phyloP scores from a whole-genome alignment of 2,329 filamentous ascomycete species.

The Lachnellula hyalina region DNA sequence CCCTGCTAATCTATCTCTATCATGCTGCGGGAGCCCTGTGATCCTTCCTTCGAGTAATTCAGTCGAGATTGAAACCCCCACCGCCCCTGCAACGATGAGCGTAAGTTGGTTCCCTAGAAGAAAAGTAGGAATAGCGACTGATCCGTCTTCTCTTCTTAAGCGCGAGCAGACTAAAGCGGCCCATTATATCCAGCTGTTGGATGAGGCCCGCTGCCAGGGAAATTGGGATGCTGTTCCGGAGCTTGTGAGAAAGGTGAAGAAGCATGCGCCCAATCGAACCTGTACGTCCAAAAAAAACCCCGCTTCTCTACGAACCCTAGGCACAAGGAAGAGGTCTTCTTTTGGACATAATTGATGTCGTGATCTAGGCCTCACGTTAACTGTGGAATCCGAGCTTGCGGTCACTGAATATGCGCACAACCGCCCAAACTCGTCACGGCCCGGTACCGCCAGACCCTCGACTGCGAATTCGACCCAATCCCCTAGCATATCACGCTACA shows the following conservation, averaged over 20 bases:
- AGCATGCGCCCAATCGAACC: slow-evolving; percentile 79
- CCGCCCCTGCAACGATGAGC: slow-evolving; percentile 23
- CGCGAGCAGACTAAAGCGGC: slow-evolving; percentile 64
- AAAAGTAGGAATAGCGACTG: slow-evolving; percentile 4
- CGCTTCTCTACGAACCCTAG: not conserved
- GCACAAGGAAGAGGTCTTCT: not conserved
- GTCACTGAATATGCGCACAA: slow-evolving; percentile 48
- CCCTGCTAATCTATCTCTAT: not conserved
- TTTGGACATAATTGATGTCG: slow-evolving; percentile 13
- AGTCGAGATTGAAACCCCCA: slow-evolving; percentile 4
- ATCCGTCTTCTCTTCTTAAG: slow-evolving; percentile 11
- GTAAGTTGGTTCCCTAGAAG: slow-evolving; percentile 14
- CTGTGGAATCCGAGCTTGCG: slow-evolving; percentile 63
- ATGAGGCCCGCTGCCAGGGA: slow-evolving; percentile 81
- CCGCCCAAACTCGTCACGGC: slow-evolving; percentile 14
- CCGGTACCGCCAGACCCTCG: slow-evolving; percentile 16
- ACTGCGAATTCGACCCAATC: slow-evolving; percentile 22
- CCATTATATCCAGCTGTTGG: slow-evolving; percentile 76
- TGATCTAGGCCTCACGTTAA: slow-evolving; percentile 58
- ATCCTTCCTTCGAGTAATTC: not conserved
- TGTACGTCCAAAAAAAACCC: slow-evolving; percentile 53
- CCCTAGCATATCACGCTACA: slow-evolving; percentile 21
- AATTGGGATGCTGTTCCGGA: slow-evolving; percentile 85
- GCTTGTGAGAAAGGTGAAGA: slow-evolving; percentile 85
- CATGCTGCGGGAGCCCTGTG: not conserved